Evolutionary conservation across 352 stramenopile genomes (phyloP), one percentile per base, ranked within the genome.

Genomic region (Globisporangium mamillatum): DNA sequence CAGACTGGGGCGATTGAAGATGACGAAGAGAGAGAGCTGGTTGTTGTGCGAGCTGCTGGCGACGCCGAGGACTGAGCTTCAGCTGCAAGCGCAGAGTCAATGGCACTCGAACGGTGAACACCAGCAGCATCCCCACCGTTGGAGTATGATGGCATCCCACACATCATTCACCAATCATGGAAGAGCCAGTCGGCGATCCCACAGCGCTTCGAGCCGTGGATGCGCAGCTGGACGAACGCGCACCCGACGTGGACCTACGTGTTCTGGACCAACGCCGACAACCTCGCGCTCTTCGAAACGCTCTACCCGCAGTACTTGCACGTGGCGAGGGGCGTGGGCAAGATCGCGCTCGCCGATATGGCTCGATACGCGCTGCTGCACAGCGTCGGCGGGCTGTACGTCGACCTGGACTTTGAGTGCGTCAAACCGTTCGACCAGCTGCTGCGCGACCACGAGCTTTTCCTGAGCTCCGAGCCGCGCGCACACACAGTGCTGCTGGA

Each of bases 81-180:
- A 50, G 29, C 32, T 2, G 25, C 25, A 59, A 32, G 54, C 7
- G 54, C 2, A 32, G 16, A 36, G 5, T 18, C 54, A 16, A 59
- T 32, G 7, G 7, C 18, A 22, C 52, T 56, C 18, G 41, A 50
- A 18, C 38, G 20, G 14, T 4, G 7, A 46, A 24, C 12, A 18
- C 48, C n/a, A 24, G 22, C 22, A 32, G 20, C 8, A 61, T 18
- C 38, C 25, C 18, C 22, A 41, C 24, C 24, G 38, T 4, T 10
- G 34, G 14, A 20, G 4, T 9, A 38, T n/a, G 44, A 0, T 25
- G 12, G 27, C 5, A 87, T 90, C 67, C 80, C 79, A 29, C 70
- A 44, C 50, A 63, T 90, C 46, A 84, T 87, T 59, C 80, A 90
- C 62, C 79, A 90, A 66, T 87, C 79, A 18, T 88, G 79, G 76